Conservation (phyloP, 1,139 yeast species). For the Yamadazyma epiphylla region DNA sequence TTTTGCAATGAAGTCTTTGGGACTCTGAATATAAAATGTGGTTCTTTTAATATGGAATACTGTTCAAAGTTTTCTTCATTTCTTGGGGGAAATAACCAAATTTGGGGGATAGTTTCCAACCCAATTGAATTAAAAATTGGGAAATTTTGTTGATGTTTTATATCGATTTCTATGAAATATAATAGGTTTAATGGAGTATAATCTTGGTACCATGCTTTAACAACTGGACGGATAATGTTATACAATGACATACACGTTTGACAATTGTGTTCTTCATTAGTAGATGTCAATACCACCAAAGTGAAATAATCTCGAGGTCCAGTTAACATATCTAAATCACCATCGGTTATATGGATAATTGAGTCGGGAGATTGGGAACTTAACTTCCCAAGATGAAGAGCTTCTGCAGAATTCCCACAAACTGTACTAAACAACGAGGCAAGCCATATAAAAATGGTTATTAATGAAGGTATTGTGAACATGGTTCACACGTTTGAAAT, state of each 20-base stretch:
- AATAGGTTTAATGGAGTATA: conserved; percentile 35
- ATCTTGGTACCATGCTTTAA: conserved; percentile 41
- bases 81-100: conserved; percentile 62
- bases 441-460: too few species aligned
- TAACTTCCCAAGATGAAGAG: conserved; percentile 12
- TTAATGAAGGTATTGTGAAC: too few species aligned
- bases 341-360: conserved; percentile 27
- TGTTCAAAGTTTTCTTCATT: conserved; percentile 18
- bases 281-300: conserved; percentile 31
- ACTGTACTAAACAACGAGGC: too few species aligned
- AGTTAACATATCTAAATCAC: conserved; percentile 26
- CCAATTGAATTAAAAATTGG: conserved; percentile 34
- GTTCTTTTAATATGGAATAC: conserved; percentile 24
- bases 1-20: conserved; percentile 22
- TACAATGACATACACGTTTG: conserved; percentile 18
- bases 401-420: conserved; percentile 6
- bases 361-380: conserved; percentile 15
- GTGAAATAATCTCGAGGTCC: conserved; percentile 39
- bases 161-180: conserved; percentile 51
- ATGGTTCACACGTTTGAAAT: too few species aligned
- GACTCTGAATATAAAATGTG: conserved; percentile 28
- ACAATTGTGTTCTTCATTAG: conserved; percentile 33
- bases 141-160: conserved; percentile 33
- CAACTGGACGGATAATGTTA: conserved; percentile 11
- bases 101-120: conserved; percentile 53